Conservation (phyloP, 2,329 filamentous ascomycete genomes). For the Pseudogymnoascus sp. region DNA sequence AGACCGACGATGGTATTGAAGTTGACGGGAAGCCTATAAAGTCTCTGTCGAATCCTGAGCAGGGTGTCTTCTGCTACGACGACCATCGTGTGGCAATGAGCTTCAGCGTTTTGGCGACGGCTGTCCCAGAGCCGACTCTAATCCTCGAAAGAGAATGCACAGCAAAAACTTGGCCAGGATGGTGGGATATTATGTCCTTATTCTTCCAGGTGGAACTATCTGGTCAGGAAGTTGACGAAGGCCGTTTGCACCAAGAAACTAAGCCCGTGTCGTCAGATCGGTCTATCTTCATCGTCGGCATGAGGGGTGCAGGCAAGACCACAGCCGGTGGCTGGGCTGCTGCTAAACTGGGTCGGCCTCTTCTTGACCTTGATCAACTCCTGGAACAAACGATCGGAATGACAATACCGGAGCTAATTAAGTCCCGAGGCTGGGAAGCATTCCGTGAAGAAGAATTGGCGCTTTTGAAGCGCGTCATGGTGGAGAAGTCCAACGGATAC, state of each 20-base stretch:
- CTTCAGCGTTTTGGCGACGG: conserved; percentile 78
- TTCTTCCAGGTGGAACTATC: conserved; percentile 69
- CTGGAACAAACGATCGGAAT: conserved; percentile 66
- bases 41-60: conserved; percentile 46
- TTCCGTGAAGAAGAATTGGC: conserved; percentile 75
- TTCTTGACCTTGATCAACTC: conserved; percentile 82
- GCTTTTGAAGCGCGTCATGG: conserved; percentile 64
- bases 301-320: conserved; percentile 95
- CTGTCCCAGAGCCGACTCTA: conserved; percentile 61
- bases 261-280: conserved; percentile 37
- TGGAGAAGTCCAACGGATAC: conserved; percentile 64
- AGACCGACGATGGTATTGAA: conserved; percentile 92
- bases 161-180: conserved; percentile 97
- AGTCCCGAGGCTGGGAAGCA: conserved; percentile 70
- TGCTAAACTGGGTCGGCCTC: conserved; percentile 62
- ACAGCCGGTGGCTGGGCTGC: conserved; percentile 85
- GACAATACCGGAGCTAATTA: conserved; percentile 81
- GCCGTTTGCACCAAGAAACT: conserved; percentile 27
- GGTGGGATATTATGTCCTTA: conserved; percentile 85
- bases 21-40: conserved; percentile 45
- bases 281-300: conserved; percentile 91
- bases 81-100: conserved; percentile 98
- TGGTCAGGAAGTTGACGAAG: conserved; percentile 49
- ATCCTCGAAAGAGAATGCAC: conserved; percentile 88
- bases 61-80: conserved; percentile 83